Base-by-base conservation (phyloP, 164 flowering plant species). In the Vitis rupestris region DNA sequence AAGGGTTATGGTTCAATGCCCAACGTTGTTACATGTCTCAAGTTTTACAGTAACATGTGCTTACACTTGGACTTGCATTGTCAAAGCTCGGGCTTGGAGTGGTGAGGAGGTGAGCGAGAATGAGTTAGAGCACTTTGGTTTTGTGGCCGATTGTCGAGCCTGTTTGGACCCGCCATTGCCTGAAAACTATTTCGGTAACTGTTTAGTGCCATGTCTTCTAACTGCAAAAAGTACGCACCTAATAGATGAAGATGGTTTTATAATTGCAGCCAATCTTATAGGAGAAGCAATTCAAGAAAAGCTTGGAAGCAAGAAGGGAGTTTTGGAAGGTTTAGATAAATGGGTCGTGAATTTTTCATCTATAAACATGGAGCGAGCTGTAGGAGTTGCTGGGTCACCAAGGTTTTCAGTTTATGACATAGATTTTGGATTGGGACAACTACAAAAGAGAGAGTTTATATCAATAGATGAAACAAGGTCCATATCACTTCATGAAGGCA, bases 121-220 rank as follows among this genome's bases (percentile, higher is more conserved):
- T 0, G 13, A 58, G 23, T 14, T 19, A 16, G 59, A 59, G 10
- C 16, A 9, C 17, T 29, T 83, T 1, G 65, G 60, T 0, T 77
- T 75, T 49, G 12, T 44, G 2, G 78, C 65, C 1, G 85, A 81
- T 8, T 75, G 60, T 13, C 59, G 83, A 23, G 10, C 65, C 9
- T 68, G 81, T 3, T 27, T 80, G 14, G 66, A 74, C 7, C 82
- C 80, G 49, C 54, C 78, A 0, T 19, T 78, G 0, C 80, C 83
- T 0, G 71, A 2, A 1, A 74, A 61, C 3, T 83, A 77, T 50
- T 70, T 81, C 15, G 87, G 87, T 3, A 83, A 79, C 70, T 79
- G 70, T 65, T 14, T 73, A 5, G 29, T 8, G 9, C 9, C 51
- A 19, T 44, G 61, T 0, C 6, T 37, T 6, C 23, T 54, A 1